Evolutionary conservation across 345 rosid species (phyloP), one percentile per base, ranked within the genome.

Genomic region (Psidium guajava): DNA sequence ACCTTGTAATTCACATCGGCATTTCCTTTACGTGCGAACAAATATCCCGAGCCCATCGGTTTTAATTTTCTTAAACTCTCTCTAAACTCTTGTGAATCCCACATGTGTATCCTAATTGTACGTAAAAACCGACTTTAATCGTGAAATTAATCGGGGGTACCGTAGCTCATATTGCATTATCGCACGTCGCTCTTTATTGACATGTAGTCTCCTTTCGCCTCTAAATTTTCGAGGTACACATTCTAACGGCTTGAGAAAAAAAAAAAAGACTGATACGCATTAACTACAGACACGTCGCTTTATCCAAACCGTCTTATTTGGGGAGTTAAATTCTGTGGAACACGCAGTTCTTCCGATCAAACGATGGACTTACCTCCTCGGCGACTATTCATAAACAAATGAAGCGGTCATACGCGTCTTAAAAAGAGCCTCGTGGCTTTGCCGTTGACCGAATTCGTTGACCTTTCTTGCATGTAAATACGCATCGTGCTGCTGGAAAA

Each of bases 221-320:
- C 4, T 15, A 8, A 16, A 11, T 32, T 32, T 64, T 32, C 3
- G 0, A 6, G 24, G 0, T 8, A 32, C 0, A 28, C 14, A 28
- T 15, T 3, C 22, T 8, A 16, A 3, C 21, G 42, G 18, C 3
- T 56, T 7, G 0, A 0, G 0, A 16, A 16, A 64, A 18, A 4
- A 44, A 0, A 0, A 16, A 16, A 64, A 18, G 9, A 44, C 5
- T 1, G 24, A 13, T 8, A 4, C 20, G 24, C 3, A 12, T 18
- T 36, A 16, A 8, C 22, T 21, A 11, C 11, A 0, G 25, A 21
- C 24, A 9, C 10, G 10, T 20, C 22, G 9, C 22, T 18, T 20
- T 20, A 7, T 54, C 24, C 24, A 0, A 3, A 16, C 22, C 32
- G 32, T 64, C 42, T 16, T 16, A 64, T 10, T 5, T 18, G 18